Evolutionary conservation across 345 rosid genomes (phyloP), one percentile per base, ranked within the genome.

Genomic region (Pseudoturritis turrita): DNA sequence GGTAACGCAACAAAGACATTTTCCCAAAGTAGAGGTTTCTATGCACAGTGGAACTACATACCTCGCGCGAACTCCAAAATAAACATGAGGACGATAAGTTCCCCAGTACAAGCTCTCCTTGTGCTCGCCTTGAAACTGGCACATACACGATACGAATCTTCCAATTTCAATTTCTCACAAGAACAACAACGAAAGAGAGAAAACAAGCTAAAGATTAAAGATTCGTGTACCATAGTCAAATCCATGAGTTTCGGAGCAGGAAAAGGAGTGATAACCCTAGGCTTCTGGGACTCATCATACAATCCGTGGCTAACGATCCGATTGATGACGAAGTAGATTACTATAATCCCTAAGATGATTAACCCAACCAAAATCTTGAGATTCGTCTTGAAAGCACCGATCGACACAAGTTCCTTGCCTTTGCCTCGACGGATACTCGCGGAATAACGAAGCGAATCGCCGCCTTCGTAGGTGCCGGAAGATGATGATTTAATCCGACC

Each of bases 31-130:
- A n/a, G 47, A 37, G 33, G 36, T 3, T 33, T 8, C 9, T 7
- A 50, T 65, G 49, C 22, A 45, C 4, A 68, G 22, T 19, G 25
- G 2, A 25, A 23, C 0, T n/a, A 23, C 59, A 29, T 35, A 91
- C 96, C 97, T 94, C 2, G 96, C 90, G 4, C 98, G 97, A 83
- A 94, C 82, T 46, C 98, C 98, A 35, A 94, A 79, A 78, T 94
- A 89, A 82, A 86, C 88, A 70, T 95, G 88, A 80, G 98, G 94
- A 28, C 98, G 87, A 63, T 89, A 95, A 3, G 96, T 89, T 77
- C 92, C 99, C 99, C 99, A 87, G 56, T 95, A 87, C 68, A 95
- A 85, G 85, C 93, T 86, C 86, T 91, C 89, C 62, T 73, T 86
- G 25, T 95, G 97, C 62, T 88, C 93, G 0, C 96, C 96, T 57